A percentile compares a stretch with the other conserved stretches of the same genome.
These are phyloP conservation scores for Fusarium liriodendri DNA, from an alignment of 2,329 filamentous ascomycete genomes.

Conservation along the genomic window DNA sequence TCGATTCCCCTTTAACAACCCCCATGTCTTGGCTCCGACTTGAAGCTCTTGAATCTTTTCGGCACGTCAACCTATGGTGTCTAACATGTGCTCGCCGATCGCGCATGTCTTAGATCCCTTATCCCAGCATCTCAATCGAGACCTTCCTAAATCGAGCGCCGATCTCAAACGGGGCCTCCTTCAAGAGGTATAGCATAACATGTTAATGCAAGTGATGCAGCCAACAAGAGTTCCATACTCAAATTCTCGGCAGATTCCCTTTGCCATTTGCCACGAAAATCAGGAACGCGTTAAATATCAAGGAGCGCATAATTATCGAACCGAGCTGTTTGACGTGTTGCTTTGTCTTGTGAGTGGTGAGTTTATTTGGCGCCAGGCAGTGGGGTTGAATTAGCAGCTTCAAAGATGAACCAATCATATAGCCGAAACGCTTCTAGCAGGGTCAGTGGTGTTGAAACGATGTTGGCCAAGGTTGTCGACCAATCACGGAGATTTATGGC, in stretches of 20 bases:
- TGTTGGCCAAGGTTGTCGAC: conserved; percentile 8
- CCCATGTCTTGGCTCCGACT: not conserved
- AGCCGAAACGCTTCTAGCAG: not conserved
- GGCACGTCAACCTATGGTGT: conserved; percentile 20
- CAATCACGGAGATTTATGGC: conserved; percentile 11
- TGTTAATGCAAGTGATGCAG: conserved; percentile 8
- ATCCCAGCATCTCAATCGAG: conserved; percentile 13
- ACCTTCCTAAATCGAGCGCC: conserved; percentile 35
- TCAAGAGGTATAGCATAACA: conserved; percentile 31
- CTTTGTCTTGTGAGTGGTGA: conserved; percentile 28
- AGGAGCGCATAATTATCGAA: conserved; percentile 33
- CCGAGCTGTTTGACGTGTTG: not conserved
- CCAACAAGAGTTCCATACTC: conserved; percentile 21
- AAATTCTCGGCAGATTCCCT: not conserved
- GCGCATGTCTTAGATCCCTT: conserved; percentile 21
- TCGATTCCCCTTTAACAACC: conserved; percentile 4
- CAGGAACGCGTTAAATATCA: conserved; percentile 4
- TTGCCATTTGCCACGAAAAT: conserved; percentile 12
- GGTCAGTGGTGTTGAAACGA: conserved; percentile 19
- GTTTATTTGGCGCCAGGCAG: conserved; percentile 25
- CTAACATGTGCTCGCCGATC: conserved; percentile 33
- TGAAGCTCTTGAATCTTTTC: conserved; percentile 14
- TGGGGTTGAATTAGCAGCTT: conserved; percentile 31
- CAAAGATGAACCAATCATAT: conserved; percentile 21
- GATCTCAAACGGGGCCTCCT: conserved; percentile 20